These are phyloP conservation scores for Abrus precatorius DNA, from an alignment of 306 rosid species.

Conservation along the genomic window DNA sequence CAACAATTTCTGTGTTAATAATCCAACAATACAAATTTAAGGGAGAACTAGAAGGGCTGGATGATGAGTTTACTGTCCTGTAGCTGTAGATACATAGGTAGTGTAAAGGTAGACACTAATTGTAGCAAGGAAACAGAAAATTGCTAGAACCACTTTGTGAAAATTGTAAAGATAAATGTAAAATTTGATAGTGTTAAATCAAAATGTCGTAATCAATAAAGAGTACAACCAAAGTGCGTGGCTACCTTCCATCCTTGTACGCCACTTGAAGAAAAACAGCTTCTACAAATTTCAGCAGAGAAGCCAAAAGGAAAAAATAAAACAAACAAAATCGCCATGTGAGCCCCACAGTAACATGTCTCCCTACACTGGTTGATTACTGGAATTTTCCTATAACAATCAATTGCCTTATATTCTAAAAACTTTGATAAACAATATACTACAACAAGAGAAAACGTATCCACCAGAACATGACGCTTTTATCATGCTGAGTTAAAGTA, in stretches of 20 bases:
- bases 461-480: not conserved
- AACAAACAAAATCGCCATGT: not conserved
- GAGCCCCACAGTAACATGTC: not conserved
- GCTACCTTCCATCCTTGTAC: not conserved
- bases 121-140: slow-evolving; percentile 48
- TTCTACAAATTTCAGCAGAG: not conserved
- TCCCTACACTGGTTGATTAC: not conserved
- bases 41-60: slow-evolving; percentile 92
- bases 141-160: slow-evolving; percentile 49
- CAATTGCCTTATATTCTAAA: no score
- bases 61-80: slow-evolving; percentile 89
- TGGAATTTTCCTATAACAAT: not conserved
- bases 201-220: slow-evolving; percentile 25
- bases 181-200: slow-evolving; percentile 36
- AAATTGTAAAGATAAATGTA: slow-evolving; percentile 55
- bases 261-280: not conserved
- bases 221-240: not conserved
- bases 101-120: slow-evolving; percentile 58
- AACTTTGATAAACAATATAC: not conserved
- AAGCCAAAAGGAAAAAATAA: not conserved
- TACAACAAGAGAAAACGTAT: not conserved
- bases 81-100: slow-evolving; percentile 52
- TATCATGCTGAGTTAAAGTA: slow-evolving; percentile 26
- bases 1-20: slow-evolving; percentile 71
- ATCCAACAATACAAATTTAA: slow-evolving; percentile 76